Conservation (phyloP, 305 asterid genomes). For the Rubia occidens region DNA sequence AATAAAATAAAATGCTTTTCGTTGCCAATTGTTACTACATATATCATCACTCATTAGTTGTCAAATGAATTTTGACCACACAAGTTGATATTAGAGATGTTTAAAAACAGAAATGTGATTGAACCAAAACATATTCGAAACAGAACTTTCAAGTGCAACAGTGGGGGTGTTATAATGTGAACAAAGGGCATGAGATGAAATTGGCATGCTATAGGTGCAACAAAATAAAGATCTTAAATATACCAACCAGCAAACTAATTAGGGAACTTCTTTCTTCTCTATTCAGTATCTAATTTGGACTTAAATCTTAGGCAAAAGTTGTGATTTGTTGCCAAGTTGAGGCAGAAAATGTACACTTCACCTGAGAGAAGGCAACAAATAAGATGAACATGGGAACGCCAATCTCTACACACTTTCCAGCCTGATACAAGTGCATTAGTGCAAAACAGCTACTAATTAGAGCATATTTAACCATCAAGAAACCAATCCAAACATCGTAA, state of each 20-base stretch:
- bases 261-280: not conserved
- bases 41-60: not conserved
- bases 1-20: not conserved
- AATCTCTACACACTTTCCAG: slow-evolving; percentile 82
- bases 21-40: not conserved
- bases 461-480: slow-evolving; percentile 8
- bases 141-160: not conserved
- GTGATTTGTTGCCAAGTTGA: not conserved
- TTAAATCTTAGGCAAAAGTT: not conserved
- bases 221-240: not conserved
- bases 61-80: not conserved
- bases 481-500: not conserved
- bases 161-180: not conserved
- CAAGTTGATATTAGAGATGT: not conserved
- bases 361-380: slow-evolving; percentile 90
- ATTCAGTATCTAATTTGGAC: not conserved
- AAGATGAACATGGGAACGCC: slow-evolving; percentile 88
- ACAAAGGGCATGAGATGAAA: not conserved
- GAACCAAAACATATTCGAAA: not conserved
- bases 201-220: not conserved
- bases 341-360: slow-evolving; percentile 10
- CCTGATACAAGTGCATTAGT: slow-evolving; percentile 36
- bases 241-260: not conserved
- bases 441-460: not conserved
- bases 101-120: no score